Base-by-base conservation (phyloP, 83 land plant species). In the Isoetes engelmannii region DNA sequence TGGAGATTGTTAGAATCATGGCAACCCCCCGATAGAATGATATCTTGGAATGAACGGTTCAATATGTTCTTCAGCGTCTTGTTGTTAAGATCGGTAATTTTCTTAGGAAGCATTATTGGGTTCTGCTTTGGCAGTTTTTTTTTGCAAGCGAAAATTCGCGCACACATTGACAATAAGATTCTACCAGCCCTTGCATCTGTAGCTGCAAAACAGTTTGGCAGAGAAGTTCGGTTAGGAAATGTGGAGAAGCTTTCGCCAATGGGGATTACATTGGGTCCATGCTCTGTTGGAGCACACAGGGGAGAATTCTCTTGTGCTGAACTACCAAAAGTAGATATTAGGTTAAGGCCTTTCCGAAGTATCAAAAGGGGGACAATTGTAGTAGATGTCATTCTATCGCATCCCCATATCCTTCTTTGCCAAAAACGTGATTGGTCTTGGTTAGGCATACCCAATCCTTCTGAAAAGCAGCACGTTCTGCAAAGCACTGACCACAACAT, bases 301-400 rank as follows among this genome's bases (percentile, higher is more conserved):
- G 89, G 87, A 48, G 99, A 95, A 59, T 95, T 95, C 70, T 95
- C 99, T 5, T 89, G 99, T 68, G 97, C 86, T n/a, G 97, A 87
- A 73, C 64, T 85, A 20, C 83, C 91, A 0, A 68, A 69, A 44
- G 70, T 95, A 56, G 86, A 84, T 65, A 71, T 95, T 56, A 86
- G 91, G 44, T 48, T 95, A 58, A 85, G 78, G 54, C 99, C 99
- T 42, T 84, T 90, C 68, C 70, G 84, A 8, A 95, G 97, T 61
- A 44, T 95, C 21, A 77, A 82, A 69, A 77, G 84, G 72, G 84
- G 94, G 20, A 91, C 84, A 68, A 57, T 89, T 50, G 92, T 91
- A 13, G 60, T 91, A 37, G 85, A 92, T 85, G 97, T 89, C 6
- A 68, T 95, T 15, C 54, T 95, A 58, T 64, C 74, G 47, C 80